A percentile compares a stretch with the other conserved stretches of the same genome.
Evolutionary conservation across 1,284 basidiomycete genomes (phyloP).

Genomic region (Ustilago tritici): DNA sequence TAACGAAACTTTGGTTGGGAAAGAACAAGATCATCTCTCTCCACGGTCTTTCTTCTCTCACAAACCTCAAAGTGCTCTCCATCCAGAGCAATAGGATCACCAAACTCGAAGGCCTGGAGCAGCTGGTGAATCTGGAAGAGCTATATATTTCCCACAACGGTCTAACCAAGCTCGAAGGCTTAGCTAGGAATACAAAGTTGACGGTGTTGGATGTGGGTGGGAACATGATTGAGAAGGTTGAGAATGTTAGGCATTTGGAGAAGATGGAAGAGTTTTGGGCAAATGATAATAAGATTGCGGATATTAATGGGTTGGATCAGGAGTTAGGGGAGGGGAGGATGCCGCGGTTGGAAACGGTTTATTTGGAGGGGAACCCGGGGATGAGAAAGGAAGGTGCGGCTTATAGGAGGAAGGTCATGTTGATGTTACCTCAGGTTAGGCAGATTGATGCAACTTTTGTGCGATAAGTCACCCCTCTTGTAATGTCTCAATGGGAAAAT

Average conservation of each 20-base stretch:
- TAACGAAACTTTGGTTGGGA: conserved; percentile 95
- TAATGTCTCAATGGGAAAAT: background rate
- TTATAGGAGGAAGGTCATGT: conserved; percentile 89
- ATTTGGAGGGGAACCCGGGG: conserved; percentile 93
- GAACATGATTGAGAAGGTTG: conserved; percentile 83
- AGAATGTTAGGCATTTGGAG: conserved; percentile 82
- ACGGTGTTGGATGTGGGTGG: conserved; percentile 88
- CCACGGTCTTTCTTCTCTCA: conserved; percentile 39
- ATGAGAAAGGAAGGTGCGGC: conserved; percentile 81
- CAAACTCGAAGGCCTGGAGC: conserved; percentile 80
- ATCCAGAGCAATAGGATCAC: conserved; percentile 95
- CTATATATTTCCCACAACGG: conserved; percentile 96
- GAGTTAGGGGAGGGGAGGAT: conserved; percentile 77
- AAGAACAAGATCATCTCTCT: conserved; percentile 73
- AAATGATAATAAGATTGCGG: conserved; percentile 85
- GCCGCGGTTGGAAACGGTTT: conserved; percentile 83
- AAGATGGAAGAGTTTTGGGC: conserved; percentile 93
- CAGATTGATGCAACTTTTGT: conserved; percentile 93
- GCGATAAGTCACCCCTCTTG: conserved; percentile 2
- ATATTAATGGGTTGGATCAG: conserved; percentile 77
- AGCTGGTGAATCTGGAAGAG: conserved; percentile 78
- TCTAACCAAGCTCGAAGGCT: conserved; percentile 82
- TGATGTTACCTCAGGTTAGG: conserved; percentile 86
- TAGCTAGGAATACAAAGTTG: conserved; percentile 76
- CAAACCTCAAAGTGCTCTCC: conserved; percentile 71